phyloP scores from a whole-genome alignment of 768 basidiomycete genomes.

The Mycena metata region DNA sequence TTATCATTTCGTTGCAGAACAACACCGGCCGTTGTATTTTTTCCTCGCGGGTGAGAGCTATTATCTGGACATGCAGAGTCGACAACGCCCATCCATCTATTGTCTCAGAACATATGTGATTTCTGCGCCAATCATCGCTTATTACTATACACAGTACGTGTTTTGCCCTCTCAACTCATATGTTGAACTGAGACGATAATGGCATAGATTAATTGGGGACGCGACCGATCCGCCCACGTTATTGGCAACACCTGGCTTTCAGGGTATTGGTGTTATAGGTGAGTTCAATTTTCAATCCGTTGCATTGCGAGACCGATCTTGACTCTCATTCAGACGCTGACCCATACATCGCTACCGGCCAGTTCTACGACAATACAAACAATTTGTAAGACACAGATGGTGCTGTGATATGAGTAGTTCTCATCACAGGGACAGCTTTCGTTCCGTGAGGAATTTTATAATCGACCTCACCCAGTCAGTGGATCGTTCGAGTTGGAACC shows the following conservation, averaged over 20 bases:
- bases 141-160: slow-evolving; percentile 70
- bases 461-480: slow-evolving; percentile 60
- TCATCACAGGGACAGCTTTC: slow-evolving; percentile 58
- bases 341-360: slow-evolving; percentile 68
- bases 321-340: slow-evolving; percentile 66
- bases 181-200: slow-evolving; percentile 5
- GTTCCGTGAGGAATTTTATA: slow-evolving; percentile 80
- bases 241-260: slow-evolving; percentile 70
- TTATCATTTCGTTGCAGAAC: slow-evolving; percentile 52
- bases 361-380: slow-evolving; percentile 64
- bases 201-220: slow-evolving; percentile 74
- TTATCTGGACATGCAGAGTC: slow-evolving; percentile 8
- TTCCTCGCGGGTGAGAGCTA: slow-evolving; percentile 57
- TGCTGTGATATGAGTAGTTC: neutral
- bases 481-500: slow-evolving; percentile 8
- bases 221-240: slow-evolving; percentile 76
- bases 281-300: slow-evolving; percentile 26
- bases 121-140: slow-evolving; percentile 74
- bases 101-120: slow-evolving; percentile 73
- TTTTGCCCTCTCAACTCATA: neutral
- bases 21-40: slow-evolving; percentile 82
- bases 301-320: slow-evolving; percentile 1
- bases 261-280: slow-evolving; percentile 84
- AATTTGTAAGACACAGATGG: slow-evolving; percentile 66
- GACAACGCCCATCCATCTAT: slow-evolving; percentile 20